Evolutionary conservation across 2,329 filamentous ascomycete genomes (phyloP).

Genomic region (Colletotrichum sp.): DNA sequence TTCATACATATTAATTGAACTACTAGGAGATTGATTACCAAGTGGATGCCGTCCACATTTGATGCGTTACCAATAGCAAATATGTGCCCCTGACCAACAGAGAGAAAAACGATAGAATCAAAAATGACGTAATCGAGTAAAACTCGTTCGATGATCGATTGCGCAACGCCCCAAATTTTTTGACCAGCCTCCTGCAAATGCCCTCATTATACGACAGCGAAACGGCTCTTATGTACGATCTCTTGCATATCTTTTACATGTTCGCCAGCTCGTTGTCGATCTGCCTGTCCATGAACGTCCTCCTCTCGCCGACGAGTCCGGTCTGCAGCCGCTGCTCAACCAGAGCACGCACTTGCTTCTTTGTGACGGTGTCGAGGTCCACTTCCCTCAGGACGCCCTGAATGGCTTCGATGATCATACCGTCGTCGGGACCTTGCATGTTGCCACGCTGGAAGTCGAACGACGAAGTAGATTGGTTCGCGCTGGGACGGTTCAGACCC

Average conservation of each 20-base stretch:
- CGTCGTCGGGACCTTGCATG: conserved; percentile 74
- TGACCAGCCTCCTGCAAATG: background rate
- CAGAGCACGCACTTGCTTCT: conserved; percentile 92
- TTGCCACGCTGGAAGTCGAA: conserved; percentile 67
- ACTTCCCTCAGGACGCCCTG: conserved; percentile 84
- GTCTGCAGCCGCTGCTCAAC: conserved; percentile 94
- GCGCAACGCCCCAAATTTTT: conserved; percentile 16
- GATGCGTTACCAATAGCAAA: background rate
- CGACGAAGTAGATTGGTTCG: conserved; percentile 55
- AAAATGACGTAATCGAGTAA: background rate
- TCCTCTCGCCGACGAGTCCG: conserved; percentile 83
- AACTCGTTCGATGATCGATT: background rate
- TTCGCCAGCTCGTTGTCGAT: conserved; percentile 94
- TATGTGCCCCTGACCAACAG: background rate
- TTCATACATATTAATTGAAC: background rate
- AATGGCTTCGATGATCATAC: conserved; percentile 82
- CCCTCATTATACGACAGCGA: conserved; percentile 4
- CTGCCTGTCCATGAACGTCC: conserved; percentile 87
- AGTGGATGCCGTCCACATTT: conserved; percentile 4
- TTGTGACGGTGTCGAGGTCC: conserved; percentile 95
- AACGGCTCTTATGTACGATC: conserved; percentile 13
- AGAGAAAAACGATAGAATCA: background rate
- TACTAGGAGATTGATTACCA: conserved; percentile 16
- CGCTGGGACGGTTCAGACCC: conserved; percentile 50
- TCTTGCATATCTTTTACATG: conserved; percentile 64